Conservation (phyloP, 306 rosid genomes). For the Medicago ruthenica region DNA sequence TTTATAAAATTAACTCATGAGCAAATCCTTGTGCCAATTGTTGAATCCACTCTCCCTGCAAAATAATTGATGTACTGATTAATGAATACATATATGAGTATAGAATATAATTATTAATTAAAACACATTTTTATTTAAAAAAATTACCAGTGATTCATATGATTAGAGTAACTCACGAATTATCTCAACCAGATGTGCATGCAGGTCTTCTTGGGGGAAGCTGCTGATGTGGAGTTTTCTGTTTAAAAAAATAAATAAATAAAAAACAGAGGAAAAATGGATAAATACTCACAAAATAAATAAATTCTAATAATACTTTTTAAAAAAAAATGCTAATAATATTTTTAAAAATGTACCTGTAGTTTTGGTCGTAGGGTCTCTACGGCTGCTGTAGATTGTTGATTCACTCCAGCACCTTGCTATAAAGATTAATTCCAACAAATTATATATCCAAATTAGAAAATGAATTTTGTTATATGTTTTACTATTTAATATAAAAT, state of each 20-base stretch:
- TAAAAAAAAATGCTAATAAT: background rate
- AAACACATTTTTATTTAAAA: background rate
- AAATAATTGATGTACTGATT: background rate
- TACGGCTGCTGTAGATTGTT: slow-evolving; percentile 69
- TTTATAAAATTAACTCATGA: slow-evolving; percentile 38
- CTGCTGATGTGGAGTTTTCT: slow-evolving; percentile 92
- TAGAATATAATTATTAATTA: background rate
- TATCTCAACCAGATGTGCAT: slow-evolving; percentile 71
- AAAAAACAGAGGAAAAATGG: too few species aligned
- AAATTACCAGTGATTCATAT: background rate
- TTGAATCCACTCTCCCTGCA: slow-evolving; percentile 54
- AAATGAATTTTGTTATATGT: background rate
- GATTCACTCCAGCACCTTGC: slow-evolving; percentile 88
- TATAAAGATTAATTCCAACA: slow-evolving; percentile 38
- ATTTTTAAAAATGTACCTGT: slow-evolving; percentile 49
- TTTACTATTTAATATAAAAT: slow-evolving; percentile 1
- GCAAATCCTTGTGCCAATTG: slow-evolving; percentile 33
- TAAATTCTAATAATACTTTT: background rate
- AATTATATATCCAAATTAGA: background rate
- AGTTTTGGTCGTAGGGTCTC: slow-evolving; percentile 86
- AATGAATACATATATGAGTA: background rate
- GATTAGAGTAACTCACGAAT: slow-evolving; percentile 48
- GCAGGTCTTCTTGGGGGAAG: slow-evolving; percentile 94
- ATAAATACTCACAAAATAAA: background rate
- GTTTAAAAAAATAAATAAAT: background rate